Evolutionary conservation across 2,329 filamentous ascomycete species (phyloP), one percentile per base, ranked within the genome.

Genomic region (Epichloe scottii): DNA sequence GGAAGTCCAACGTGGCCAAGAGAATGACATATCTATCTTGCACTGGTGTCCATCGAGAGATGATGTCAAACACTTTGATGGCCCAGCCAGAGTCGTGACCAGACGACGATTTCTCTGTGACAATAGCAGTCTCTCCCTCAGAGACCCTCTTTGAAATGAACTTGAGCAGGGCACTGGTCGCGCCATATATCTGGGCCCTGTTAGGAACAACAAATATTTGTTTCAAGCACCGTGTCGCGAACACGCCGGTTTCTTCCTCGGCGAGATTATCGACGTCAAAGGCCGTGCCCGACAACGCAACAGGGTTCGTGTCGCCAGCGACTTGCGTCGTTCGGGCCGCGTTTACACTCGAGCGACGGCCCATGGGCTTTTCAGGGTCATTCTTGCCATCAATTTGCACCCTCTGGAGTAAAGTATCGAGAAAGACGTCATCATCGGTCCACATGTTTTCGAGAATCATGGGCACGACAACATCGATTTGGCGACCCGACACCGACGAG

Each of bases 1-100:
- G 71, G 3, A 78, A 79, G 58, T 96, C 90, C 70, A 94, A 82
- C 3, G 85, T 77, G 1, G 87, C 85, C 44, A 95, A 78, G 45
- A 96, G 74, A 51, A 97, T 93, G 39, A 91, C 81, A 69, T 95
- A 97, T 50, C 93, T 85, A 62, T 95, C 89, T 65, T 97, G 91
- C 2, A 97, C 90, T 0, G 93, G 89, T 0, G 89, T 85, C 89
- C 90, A 97, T 53, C 82, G 80, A 15, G 89, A 83, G 49, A 91
- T 77, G 55, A 90, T 77, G 60, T 85, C 81, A 64, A 94, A 88
- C 48, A 97, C 75, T 52, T 82, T 84, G 26, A 89, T 85, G 2
- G 89, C 84, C 91, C 91, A 97, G 47, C 80, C 85, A 43, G 72
- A 70, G 58, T 78, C 75, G 42, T 67, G 66, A 10, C 64, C 70